Evolutionary conservation across 2,329 filamentous ascomycete species (phyloP).

Genomic region (Blumeriella jaapii): DNA sequence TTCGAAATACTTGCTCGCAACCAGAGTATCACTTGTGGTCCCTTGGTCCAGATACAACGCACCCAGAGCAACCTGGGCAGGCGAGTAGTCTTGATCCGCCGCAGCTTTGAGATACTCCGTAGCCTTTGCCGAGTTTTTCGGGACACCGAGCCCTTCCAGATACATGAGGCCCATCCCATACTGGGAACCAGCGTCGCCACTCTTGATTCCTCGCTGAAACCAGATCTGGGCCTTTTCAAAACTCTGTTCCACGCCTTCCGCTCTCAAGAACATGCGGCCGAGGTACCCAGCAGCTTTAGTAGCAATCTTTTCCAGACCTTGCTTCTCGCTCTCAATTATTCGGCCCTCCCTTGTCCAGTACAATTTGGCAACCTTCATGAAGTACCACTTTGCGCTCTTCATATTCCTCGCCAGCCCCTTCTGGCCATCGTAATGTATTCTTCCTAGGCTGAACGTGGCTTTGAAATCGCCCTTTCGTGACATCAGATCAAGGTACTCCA

Average conservation of each 20-base stretch:
- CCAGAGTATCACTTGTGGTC: slow-evolving; percentile 29
- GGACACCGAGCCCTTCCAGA: slow-evolving; percentile 53
- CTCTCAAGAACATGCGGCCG: slow-evolving; percentile 60
- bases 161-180: slow-evolving; percentile 62
- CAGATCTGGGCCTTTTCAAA: slow-evolving; percentile 52
- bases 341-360: slow-evolving; percentile 59
- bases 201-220: slow-evolving; percentile 55
- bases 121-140: slow-evolving; percentile 48
- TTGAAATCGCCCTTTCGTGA: slow-evolving; percentile 63
- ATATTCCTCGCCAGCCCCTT: slow-evolving; percentile 49
- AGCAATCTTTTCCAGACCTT: slow-evolving; percentile 50
- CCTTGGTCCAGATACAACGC: slow-evolving; percentile 61
- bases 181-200: slow-evolving; percentile 55
- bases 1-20: slow-evolving; percentile 57
- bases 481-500: slow-evolving; percentile 74
- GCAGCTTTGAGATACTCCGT: slow-evolving; percentile 54
- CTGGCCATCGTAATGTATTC: slow-evolving; percentile 59
- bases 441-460: slow-evolving; percentile 57
- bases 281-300: slow-evolving; percentile 61
- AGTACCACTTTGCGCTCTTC: slow-evolving; percentile 53
- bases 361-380: slow-evolving; percentile 52
- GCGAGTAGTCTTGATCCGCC: slow-evolving; percentile 55
- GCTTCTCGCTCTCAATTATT: slow-evolving; percentile 41
- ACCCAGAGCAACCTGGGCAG: slow-evolving; percentile 55
- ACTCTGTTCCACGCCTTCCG: slow-evolving; percentile 57